A percentile compares a stretch with the other conserved stretches of the same genome.
Evolutionary conservation across 257 asterid genomes (phyloP).

Genomic region (Linderniella brevidens): DNA sequence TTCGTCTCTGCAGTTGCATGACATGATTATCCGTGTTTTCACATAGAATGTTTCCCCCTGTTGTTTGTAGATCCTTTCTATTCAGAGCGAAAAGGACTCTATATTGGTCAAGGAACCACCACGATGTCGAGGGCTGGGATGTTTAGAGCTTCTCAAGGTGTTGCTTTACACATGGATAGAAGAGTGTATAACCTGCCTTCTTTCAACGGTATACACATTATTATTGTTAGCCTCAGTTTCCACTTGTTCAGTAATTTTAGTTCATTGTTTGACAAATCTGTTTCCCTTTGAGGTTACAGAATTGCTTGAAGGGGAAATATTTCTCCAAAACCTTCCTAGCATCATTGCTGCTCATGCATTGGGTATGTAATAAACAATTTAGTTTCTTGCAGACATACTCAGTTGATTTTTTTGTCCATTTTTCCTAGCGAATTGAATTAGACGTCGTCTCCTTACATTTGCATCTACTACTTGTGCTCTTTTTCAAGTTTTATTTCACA

Average conservation of each 20-base stretch:
- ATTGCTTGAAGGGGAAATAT: conserved; percentile 89
- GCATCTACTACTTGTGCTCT: background rate
- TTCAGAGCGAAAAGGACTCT: conserved; percentile 60
- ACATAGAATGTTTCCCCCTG: background rate
- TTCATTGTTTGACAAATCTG: conserved; percentile 6
- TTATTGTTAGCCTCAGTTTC: conserved; percentile 3
- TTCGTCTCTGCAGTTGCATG: conserved; percentile 1
- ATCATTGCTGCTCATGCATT: conserved; percentile 77
- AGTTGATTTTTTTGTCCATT: too few species aligned
- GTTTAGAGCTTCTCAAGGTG: conserved; percentile 65
- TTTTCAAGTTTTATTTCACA: background rate
- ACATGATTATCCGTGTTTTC: background rate
- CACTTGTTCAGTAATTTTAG: background rate
- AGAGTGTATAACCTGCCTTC: conserved; percentile 84
- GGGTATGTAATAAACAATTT: conserved; percentile 30
- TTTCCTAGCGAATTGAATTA: too few species aligned
- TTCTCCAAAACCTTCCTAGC: conserved; percentile 97
- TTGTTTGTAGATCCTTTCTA: conserved; percentile 55
- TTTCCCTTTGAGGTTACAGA: conserved; percentile 29
- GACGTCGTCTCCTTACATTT: background rate
- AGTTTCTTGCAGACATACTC: background rate
- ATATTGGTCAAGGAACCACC: conserved; percentile 81
- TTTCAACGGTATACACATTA: conserved; percentile 33
- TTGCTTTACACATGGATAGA: conserved; percentile 59
- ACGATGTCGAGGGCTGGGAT: conserved; percentile 87